Base-by-base conservation (phyloP, 2,329 filamentous ascomycete species). In the Mollisiaceae sp. region DNA sequence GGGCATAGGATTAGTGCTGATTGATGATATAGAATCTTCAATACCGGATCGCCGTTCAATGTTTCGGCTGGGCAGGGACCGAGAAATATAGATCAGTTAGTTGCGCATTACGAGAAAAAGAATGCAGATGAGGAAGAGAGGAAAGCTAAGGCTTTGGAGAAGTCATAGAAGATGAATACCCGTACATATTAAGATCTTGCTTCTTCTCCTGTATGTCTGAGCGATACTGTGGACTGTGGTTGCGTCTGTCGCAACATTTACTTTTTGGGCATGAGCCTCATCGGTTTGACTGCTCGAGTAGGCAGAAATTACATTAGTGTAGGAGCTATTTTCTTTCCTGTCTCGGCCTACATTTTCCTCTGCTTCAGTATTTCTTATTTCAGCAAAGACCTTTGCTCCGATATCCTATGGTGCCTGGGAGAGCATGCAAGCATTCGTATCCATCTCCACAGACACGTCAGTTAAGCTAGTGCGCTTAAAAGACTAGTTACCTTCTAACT, bases 11-110 rank as follows among this genome's bases (percentile, higher is more conserved):
- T 35, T 3, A 41, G 47, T 24, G 41, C 41, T 66, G 43, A 66
- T 58, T 12, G 8, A 45, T 59, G 20, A 6, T 71, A 87, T 74
- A 91, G 88, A 71, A 79, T 85, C 69, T 85, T 91, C 78, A 90
- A 90, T 75, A 77, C 79, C 24, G 84, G 85, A 60, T 86, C 86
- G 1, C 87, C 87, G 18, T 88, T 82, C 77, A 91, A 91, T 74
- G 83, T 90, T 63, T 79, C 83, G 38, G 86, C 89, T 52, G 89
- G 89, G 60, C 84, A 85, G 67, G 79, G 79, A 55, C 77, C 82
- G 63, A 83, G 83, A 58, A 83, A 89, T 73, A 79, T 91, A 71
- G 84, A 84, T 74, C 76, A 82, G 60, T 80, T 90, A 63, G 85
- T 88, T 65, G 84, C 82, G 36, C 86, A 90, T 78, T 91, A 89